Base-by-base conservation (phyloP, 208 protist genomes). In the Chromosphaera perkinsii region DNA sequence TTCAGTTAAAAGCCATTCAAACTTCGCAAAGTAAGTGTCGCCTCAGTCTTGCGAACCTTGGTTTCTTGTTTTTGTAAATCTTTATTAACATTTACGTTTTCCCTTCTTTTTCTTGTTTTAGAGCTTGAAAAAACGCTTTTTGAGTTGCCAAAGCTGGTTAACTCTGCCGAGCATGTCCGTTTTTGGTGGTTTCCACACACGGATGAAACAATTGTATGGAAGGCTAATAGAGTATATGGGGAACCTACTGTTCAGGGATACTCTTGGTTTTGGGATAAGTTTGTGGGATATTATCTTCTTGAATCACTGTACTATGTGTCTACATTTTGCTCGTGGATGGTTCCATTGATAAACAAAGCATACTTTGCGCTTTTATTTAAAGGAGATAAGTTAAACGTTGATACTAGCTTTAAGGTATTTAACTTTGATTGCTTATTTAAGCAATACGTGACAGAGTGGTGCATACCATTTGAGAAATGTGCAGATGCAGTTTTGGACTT, bases 381-480 rank as follows among this genome's bases (percentile, higher is more conserved):
- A 31, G 7, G 35, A 12, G 17, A n/a, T 9, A 22, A 22, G 22
- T 4, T 3, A 5, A 5, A 27, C 12, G 24, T 54, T 4, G 60
- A 48, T 20, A 10, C 10, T 29, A 27, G 26, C 17, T 10, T n/a
- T 31, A 3, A 20, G 7, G 12, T 66, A n/a, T 66, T 66, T 48
- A 66, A 66, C 39, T 54, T 66, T 14, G 60, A 66, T 32, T 52
- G 36, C 22, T 48, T 66, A 20, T 66, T 66, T 45, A 29, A 24
- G 7, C 60, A 66, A 33, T 66, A 66, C 60, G 60, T 66, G 20
- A 36, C 7, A 20, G 60, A 66, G 27, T 66, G 60, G 60, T 37
- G 42, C n/a, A 54, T 66, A 10, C 42, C 36, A 14, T 7, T 12
- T 22, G 39, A n/a, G 39, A 7, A 45, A 7, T 45, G 39, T 17